Evolutionary conservation across 805 yeast genomes (phyloP), one percentile per base, ranked within the genome.

Genomic region (Peterozyma toletana): DNA sequence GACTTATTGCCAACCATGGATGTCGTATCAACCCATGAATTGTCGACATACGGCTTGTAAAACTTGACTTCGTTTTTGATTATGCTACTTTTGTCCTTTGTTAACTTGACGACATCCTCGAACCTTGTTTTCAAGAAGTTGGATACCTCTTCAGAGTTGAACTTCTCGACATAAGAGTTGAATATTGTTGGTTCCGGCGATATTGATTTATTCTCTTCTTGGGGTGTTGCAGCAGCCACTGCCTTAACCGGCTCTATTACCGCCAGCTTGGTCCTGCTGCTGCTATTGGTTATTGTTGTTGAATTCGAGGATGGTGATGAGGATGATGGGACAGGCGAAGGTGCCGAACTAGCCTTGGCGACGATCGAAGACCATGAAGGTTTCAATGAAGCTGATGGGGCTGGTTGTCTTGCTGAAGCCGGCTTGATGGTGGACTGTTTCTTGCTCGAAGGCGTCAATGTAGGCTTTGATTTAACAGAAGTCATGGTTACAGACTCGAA

Each of bases 11-110:
- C 37, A 33, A 13, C 21, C 27, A 21, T 5, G 7, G 27, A 21
- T 21, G 34, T 31, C 15, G 34, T 31, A 9, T 31, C 34, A 9
- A 31, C 14, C 34, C 39, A 15, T 30, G 14, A 17, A 15, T 35
- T 18, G 18, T 31, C 37, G 30, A 35, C 5, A 30, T 27, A 17
- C 16, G 29, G 15, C 29, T n/a, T 14, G 30, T 37, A 34, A 37
- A 17, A 16, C 33, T 40, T 42, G 41, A 44, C 31, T 33, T 40
- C 15, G 5, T 14, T 37, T 44, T 17, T 11, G 13, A 33, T 34
- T 18, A 31, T 30, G 13, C 11, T 39, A 39, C 29, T 43, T 36
- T 35, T 39, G 40, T 37, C 40, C 41, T 44, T 44, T 2, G 31
- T 15, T 3, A 39, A 3, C 6, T 11, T 15, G 15, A 15, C 17